Conservation (phyloP, 2,329 filamentous ascomycete genomes). For the Talaromyces sp. region DNA sequence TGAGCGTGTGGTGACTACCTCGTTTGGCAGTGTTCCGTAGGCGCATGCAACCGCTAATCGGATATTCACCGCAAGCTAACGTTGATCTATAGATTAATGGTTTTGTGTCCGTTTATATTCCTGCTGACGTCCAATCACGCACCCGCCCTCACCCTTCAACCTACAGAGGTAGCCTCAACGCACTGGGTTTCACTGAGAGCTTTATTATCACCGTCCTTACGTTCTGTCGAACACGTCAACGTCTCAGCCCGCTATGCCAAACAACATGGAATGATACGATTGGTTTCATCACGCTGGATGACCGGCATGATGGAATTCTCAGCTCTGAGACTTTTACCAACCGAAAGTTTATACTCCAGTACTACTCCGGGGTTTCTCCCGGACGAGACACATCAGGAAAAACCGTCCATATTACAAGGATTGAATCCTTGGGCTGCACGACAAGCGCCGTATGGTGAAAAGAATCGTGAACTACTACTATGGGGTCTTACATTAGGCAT, state of each 20-base stretch:
- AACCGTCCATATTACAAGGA: slow-evolving; percentile 25
- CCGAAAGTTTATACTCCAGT: slow-evolving; percentile 59
- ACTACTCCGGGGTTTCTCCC: slow-evolving; percentile 53
- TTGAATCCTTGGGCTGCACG: slow-evolving; percentile 31
- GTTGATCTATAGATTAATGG: slow-evolving; percentile 56
- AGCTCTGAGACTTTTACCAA: slow-evolving; percentile 62
- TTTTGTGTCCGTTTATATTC: slow-evolving; percentile 68
- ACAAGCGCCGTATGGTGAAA: slow-evolving; percentile 30
- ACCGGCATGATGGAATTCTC: slow-evolving; percentile 68
- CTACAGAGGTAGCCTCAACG: slow-evolving; percentile 65
- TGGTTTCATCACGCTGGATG: slow-evolving; percentile 55
- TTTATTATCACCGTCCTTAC: slow-evolving; percentile 59
- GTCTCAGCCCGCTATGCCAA: slow-evolving; percentile 62
- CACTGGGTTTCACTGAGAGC: slow-evolving; percentile 67
- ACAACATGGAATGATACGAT: slow-evolving; percentile 55
- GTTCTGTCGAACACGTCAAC: slow-evolving; percentile 63
- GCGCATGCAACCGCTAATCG: slow-evolving; percentile 21
- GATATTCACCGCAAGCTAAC: not conserved
- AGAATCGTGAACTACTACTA: slow-evolving; percentile 55
- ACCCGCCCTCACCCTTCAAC: slow-evolving; percentile 62
- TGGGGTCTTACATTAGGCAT: slow-evolving; percentile 70
- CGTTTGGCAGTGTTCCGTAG: slow-evolving; percentile 64
- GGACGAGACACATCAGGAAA: slow-evolving; percentile 24
- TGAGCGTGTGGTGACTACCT: slow-evolving; percentile 64
- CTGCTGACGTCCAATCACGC: slow-evolving; percentile 57